Percentiles rank a stretch among this genome's conserved stretches.
These are phyloP conservation scores for Metarhizium brunneum DNA, from an alignment of 2,329 filamentous ascomycete genomes.

Conservation along the genomic window DNA sequence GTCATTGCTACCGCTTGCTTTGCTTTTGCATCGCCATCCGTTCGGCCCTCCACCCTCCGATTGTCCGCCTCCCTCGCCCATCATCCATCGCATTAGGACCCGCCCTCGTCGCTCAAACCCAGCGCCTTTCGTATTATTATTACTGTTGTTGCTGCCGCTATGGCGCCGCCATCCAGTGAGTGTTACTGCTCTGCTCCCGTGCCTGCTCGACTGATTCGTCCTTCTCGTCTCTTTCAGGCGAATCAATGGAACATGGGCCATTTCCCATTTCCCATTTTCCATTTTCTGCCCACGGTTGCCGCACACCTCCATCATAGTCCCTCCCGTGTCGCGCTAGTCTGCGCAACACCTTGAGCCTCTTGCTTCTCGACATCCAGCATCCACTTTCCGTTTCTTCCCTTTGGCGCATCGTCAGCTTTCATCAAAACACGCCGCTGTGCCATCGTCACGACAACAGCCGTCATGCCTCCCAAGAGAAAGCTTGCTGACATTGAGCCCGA, in stretches of 20 bases:
- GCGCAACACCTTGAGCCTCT: conserved; percentile 2
- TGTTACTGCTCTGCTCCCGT: conserved; percentile 4
- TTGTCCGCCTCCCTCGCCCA: not conserved
- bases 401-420: not conserved
- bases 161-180: conserved; percentile 21
- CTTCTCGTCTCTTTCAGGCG: not conserved
- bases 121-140: not conserved
- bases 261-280: not conserved
- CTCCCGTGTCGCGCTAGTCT: not conserved
- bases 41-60: too few species aligned
- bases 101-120: not conserved
- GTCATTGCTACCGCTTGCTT: not conserved
- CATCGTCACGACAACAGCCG: conserved; percentile 4
- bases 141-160: conserved; percentile 2
- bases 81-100: not conserved
- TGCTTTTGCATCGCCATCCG: not conserved
- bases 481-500: conserved; percentile 26
- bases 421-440: not conserved
- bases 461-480: conserved; percentile 28
- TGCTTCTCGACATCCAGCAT: not conserved
- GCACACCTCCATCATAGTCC: not conserved
- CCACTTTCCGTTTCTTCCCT: not conserved
- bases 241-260: not conserved
- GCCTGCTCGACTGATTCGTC: conserved; percentile 1
- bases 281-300: not conserved